phyloP scores from a whole-genome alignment of 768 basidiomycete genomes.

The Xerocomellus chrysenteron region DNA sequence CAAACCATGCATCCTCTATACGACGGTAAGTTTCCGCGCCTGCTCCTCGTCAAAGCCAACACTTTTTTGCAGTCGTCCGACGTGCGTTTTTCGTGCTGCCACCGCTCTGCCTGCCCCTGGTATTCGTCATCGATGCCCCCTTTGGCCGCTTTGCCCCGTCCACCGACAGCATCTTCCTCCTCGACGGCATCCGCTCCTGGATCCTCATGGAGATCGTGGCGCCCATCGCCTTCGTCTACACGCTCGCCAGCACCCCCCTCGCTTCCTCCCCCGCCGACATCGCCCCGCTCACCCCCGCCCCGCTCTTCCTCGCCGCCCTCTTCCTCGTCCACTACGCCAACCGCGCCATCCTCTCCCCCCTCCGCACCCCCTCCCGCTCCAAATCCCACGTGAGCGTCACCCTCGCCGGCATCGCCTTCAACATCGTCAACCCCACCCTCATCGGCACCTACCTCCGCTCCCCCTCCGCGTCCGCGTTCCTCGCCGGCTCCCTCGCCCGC shows the following conservation, averaged over 20 bases:
- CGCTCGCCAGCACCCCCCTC: conserved; percentile 50
- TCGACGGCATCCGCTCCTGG: conserved; percentile 69
- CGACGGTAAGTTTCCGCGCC: conserved; percentile 17
- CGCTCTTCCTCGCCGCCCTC: conserved; percentile 51
- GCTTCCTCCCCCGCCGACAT: conserved; percentile 33
- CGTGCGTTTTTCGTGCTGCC: conserved; percentile 49
- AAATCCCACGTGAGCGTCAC: conserved; percentile 70
- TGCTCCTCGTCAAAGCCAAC: background rate
- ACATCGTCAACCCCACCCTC: conserved; percentile 67
- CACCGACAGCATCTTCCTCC: conserved; percentile 43
- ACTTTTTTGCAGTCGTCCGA: conserved; percentile 28
- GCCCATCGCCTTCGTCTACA: conserved; percentile 52
- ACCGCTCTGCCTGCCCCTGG: conserved; percentile 34
- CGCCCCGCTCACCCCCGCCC: conserved; percentile 37
- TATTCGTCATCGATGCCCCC: conserved; percentile 65
- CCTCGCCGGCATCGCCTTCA: conserved; percentile 58
- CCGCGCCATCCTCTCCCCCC: conserved; percentile 75
- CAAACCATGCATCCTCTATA: conserved; percentile 21
- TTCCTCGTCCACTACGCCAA: conserved; percentile 82
- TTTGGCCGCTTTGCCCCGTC: conserved; percentile 73
- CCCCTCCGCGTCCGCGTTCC: conserved; percentile 44
- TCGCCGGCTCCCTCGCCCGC: conserved; percentile 32
- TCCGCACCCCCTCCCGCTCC: conserved; percentile 78
- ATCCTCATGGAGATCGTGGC: conserved; percentile 75
- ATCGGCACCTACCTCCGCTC: conserved; percentile 72